Evolutionary conservation across 768 basidiomycete genomes (phyloP), one percentile per base, ranked within the genome.

Genomic region (Amanita molliuscula): DNA sequence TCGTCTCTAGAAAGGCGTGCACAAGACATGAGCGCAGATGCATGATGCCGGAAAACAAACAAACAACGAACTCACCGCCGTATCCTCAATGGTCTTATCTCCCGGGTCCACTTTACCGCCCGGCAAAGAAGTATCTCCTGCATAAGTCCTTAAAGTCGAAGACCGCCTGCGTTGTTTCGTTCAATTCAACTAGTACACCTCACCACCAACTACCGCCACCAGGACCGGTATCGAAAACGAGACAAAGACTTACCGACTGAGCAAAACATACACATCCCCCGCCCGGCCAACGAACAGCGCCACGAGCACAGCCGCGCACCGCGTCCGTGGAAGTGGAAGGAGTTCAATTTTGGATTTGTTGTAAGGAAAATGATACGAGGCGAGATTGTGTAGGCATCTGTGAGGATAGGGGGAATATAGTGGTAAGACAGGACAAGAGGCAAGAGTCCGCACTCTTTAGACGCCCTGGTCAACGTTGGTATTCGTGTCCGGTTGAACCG

Each of bases 71-170:
- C 81, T 57, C 61, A 91, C 89, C 16, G 90, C 91, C 2, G 90
- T 83, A 53, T 86, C 84, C 59, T 93, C 92, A 2, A 82, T 67
- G 35, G 76, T 79, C 54, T 58, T 61, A 61, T 94, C 91, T 35
- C 67, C 71, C 2, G 69, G 67, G 13, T 95, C 91, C 6, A 82
- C 74, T 60, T 82, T 89, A 0, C 92, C 91, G 5, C 92, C 91
- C 0, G 91, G 92, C 4, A 95, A 66, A 1, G 88, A 85, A 0
- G 92, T 95, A 61, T 94, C 92, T 0, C 88, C 88, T 0, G 91
- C 86, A 57, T 87, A 95, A 7, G 82, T 74, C 33, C 80, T 71
- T 56, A 95, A 67, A 3, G 77, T 77, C 0, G 82, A 72, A 1
- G 90, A 81, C 2, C 91, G 81, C 53, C 91, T 94, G 37, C 6